Conservation (phyloP, 139 green algal species). For the Picochlorum sp. region DNA sequence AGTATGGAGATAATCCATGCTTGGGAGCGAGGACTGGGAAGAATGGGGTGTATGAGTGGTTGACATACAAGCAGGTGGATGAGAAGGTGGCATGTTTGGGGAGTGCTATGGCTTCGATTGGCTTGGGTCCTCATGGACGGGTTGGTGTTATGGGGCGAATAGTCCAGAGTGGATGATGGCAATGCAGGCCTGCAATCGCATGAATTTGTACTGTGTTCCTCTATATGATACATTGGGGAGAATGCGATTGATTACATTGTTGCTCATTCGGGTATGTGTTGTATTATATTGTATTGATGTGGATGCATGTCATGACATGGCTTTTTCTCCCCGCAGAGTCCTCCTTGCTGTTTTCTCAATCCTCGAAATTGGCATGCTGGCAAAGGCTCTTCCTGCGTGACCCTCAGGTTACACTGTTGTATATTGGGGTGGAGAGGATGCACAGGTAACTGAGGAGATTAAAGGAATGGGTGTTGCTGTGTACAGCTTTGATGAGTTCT, state of each 20-base stretch:
- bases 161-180: slow-evolving; percentile 86
- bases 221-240: slow-evolving; percentile 94
- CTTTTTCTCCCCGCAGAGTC: slow-evolving; percentile 21
- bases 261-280: slow-evolving; percentile 43
- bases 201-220: slow-evolving; percentile 77
- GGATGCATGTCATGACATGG: neutral
- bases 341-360: slow-evolving; percentile 39
- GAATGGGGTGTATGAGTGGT: slow-evolving; percentile 31
- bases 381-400: slow-evolving; percentile 44
- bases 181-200: slow-evolving; percentile 91
- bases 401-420: slow-evolving; percentile 58
- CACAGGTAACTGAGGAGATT: slow-evolving; percentile 9
- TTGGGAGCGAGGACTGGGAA: slow-evolving; percentile 35
- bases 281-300: neutral
- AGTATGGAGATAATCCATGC: slow-evolving; percentile 41
- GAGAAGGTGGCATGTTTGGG: slow-evolving; percentile 24
- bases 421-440: slow-evolving; percentile 59
- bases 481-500: slow-evolving; percentile 51
- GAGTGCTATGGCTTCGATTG: slow-evolving; percentile 31
- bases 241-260: slow-evolving; percentile 88
- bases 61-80: slow-evolving; percentile 38
- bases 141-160: slow-evolving; percentile 77
- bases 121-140: slow-evolving; percentile 24
- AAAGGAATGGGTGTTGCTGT: slow-evolving; percentile 34
- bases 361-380: slow-evolving; percentile 57